Base-by-base conservation (phyloP, 2,329 filamentous ascomycete species). In the Epichloe brachyelytri region DNA sequence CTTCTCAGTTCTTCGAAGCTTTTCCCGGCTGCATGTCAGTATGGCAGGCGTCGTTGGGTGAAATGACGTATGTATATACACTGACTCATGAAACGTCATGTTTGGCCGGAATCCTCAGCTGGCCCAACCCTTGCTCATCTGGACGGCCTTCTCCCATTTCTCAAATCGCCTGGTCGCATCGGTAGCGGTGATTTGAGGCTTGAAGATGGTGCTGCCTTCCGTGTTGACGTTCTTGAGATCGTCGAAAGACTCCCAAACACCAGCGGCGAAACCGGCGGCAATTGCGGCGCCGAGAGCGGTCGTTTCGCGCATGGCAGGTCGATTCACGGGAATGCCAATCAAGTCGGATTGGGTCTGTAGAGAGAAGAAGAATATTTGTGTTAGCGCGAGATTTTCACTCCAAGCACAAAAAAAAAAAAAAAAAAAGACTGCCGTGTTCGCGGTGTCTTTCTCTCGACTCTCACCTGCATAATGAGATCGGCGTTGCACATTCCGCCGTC, bases 401-500 rank as follows among this genome's bases (percentile, higher is more conserved):
- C 4, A 17, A n/a, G 22, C 19, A 20, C 20, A 43, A 1, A 5
- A 20, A 20, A 20, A 20, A 20, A 20, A 33, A 14, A 33, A n/a
- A n/a, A 17, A 6, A 5, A 48, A 6, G 36, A 38, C 12, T 38
- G 36, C 36, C 36, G 15, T n/a, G 36, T 5, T 14, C 36, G 36
- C 2, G 4, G 26, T 10, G 26, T 30, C 26, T 10, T 30, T 5
- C 12, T 37, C 5, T 6, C 39, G 53, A 64, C 64, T 49, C 59
- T 49, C 59, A 65, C 64, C 78, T 79, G 86, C 86, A 90, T 90
- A 68, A 83, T 85, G 51, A 90, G 75, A 63, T 86, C 82, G 10
- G 84, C 86, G 63, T 87, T 88, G 63, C 80, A 85, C 85, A 90
- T 88, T 61, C 86, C 86, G 53, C 86, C 86, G 61, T 90, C 86